phyloP scores from a whole-genome alignment of 495 filamentous ascomycete species.

The Pyrenopolyporus hunteri region DNA sequence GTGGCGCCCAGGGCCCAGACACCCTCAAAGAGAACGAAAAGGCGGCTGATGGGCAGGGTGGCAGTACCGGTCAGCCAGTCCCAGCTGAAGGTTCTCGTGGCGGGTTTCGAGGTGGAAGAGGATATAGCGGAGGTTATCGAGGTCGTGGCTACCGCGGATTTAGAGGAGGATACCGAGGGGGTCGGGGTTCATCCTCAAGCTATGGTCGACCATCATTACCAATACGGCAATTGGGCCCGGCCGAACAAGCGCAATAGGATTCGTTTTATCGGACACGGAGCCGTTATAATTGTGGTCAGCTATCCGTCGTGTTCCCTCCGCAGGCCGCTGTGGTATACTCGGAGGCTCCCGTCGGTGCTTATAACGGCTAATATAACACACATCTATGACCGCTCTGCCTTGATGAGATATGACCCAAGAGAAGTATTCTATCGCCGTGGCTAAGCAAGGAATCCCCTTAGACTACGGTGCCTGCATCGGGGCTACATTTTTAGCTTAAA shows the following conservation, averaged over 20 bases:
- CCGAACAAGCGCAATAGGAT: slow-evolving; percentile 33
- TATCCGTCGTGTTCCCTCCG: background rate
- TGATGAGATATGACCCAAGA: background rate
- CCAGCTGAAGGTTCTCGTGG: slow-evolving; percentile 23
- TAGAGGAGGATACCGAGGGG: slow-evolving; percentile 34
- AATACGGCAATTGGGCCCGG: slow-evolving; percentile 12
- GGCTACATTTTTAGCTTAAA: too few relatives aligned
- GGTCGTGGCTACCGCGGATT: slow-evolving; percentile 32
- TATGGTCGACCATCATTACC: slow-evolving; percentile 12
- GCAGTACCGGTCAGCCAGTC: background rate
- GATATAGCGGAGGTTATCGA: slow-evolving; percentile 33
- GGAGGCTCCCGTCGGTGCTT: background rate
- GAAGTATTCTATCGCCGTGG: background rate
- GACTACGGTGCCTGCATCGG: background rate
- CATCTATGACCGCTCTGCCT: background rate
- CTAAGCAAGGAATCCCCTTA: background rate
- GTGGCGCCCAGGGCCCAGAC: background rate
- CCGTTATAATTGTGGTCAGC: background rate
- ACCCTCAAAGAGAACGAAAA: slow-evolving; percentile 5
- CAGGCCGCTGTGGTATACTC: background rate
- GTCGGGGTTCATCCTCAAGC: slow-evolving; percentile 26
- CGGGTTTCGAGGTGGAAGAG: slow-evolving; percentile 35
- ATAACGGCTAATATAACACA: background rate
- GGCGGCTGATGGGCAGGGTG: background rate
- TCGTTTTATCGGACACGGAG: slow-evolving; percentile 7